Percentiles rank a stretch among this genome's conserved stretches.
phyloP scores from a whole-genome alignment of 2,329 filamentous ascomycete genomes.

The Colletotrichum camelliae region DNA sequence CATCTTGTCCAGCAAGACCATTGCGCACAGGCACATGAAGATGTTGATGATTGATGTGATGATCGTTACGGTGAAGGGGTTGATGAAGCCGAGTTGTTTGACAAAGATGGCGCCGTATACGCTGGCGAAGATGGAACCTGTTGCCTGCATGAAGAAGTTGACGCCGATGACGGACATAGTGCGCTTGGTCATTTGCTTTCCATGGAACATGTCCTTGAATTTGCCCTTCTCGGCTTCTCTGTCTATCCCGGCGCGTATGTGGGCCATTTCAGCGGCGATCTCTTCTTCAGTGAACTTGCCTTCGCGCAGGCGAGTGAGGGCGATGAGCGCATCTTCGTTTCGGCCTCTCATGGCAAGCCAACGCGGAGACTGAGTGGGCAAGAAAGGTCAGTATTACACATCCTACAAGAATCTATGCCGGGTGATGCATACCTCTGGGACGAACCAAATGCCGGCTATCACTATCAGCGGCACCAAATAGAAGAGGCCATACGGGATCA shows the following conservation, averaged over 20 bases:
- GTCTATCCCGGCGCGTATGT: slow-evolving; percentile 27
- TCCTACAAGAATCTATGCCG: not conserved
- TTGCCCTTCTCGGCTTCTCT: slow-evolving; percentile 38
- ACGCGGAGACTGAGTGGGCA: slow-evolving; percentile 23
- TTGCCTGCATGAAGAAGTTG: slow-evolving; percentile 36
- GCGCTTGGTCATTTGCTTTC: slow-evolving; percentile 26
- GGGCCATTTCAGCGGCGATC: slow-evolving; percentile 26
- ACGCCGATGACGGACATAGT: slow-evolving; percentile 28
- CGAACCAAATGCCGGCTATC: slow-evolving; percentile 28
- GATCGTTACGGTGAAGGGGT: slow-evolving; percentile 29
- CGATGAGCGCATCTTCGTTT: slow-evolving; percentile 31
- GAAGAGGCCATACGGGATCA: slow-evolving; percentile 39
- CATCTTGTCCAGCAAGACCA: slow-evolving; percentile 24
- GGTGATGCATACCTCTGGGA: slow-evolving; percentile 27
- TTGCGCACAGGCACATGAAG: slow-evolving; percentile 17
- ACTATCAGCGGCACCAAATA: slow-evolving; percentile 36
- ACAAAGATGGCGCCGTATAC: slow-evolving; percentile 36
- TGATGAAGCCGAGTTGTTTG: slow-evolving; percentile 30
- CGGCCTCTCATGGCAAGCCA: slow-evolving; percentile 34
- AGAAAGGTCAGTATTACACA: slow-evolving; percentile 9
- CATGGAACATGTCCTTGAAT: slow-evolving; percentile 34
- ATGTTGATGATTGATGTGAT: slow-evolving; percentile 25
- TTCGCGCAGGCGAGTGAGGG: slow-evolving; percentile 28
- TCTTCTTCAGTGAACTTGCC: slow-evolving; percentile 28
- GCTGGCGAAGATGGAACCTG: slow-evolving; percentile 32